Percentiles rank a stretch among this genome's conserved stretches.
phyloP scores from a whole-genome alignment of 1,284 basidiomycete genomes.

The Cryptococcus sp. region DNA sequence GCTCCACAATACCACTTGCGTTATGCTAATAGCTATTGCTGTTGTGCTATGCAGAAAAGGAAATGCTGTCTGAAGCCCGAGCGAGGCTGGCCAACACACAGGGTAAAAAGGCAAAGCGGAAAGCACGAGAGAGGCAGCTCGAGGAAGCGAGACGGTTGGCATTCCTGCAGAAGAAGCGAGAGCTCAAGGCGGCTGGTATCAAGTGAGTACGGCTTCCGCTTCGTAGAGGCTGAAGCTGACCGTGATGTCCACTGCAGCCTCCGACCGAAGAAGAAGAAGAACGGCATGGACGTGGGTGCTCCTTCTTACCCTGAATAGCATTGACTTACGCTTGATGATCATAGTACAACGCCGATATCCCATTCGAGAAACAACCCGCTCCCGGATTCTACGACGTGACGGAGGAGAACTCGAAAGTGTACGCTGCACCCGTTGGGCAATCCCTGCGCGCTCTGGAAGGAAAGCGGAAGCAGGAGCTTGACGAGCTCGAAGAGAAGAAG shows the following conservation, averaged over 20 bases:
- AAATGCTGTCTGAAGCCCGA: slow-evolving; percentile 98
- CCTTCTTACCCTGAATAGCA: too few relatives aligned
- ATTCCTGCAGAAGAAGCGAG: slow-evolving; percentile 95
- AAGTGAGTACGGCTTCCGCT: slow-evolving; percentile 59
- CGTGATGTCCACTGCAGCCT: slow-evolving; percentile 38
- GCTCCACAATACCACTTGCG: too few relatives aligned
- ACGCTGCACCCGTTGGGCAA: slow-evolving; percentile 87
- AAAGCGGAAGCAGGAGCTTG: slow-evolving; percentile 70
- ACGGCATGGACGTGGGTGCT: slow-evolving; percentile 86
- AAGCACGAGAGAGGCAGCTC: slow-evolving; percentile 92
- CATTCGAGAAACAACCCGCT: slow-evolving; percentile 95
- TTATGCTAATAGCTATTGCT: not conserved
- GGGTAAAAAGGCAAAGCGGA: slow-evolving; percentile 98
- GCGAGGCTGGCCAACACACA: slow-evolving; percentile 98
- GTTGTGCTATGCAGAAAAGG: slow-evolving; percentile 71
- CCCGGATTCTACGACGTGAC: slow-evolving; percentile 96
- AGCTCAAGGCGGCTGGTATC: slow-evolving; percentile 96
- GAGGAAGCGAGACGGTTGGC: slow-evolving; percentile 94
- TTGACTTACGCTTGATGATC: too few relatives aligned
- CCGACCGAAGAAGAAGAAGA: slow-evolving; percentile 84
- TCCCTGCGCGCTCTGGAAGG: slow-evolving; percentile 84
- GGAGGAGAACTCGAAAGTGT: slow-evolving; percentile 87
- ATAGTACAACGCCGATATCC: slow-evolving; percentile 96
- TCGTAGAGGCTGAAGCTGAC: not conserved
- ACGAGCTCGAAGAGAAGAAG: slow-evolving; percentile 86